Conservation (phyloP, 2,329 filamentous ascomycete species). For the Colletotrichum sp. region DNA sequence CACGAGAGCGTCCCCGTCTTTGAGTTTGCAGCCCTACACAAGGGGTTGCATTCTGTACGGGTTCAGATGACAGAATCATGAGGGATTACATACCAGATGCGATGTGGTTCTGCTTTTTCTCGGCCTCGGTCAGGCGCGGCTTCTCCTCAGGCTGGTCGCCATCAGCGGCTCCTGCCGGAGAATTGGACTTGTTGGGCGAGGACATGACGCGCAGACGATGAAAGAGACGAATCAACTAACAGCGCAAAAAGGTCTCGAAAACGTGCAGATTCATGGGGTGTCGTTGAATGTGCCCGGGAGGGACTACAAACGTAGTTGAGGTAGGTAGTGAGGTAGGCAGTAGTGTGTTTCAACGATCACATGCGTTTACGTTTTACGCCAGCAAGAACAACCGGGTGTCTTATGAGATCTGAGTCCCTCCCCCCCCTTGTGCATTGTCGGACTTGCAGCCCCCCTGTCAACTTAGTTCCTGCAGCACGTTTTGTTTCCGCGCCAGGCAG, state of each 20-base stretch:
- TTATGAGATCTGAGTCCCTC: slow-evolving; percentile 3
- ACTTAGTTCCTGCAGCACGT: slow-evolving; percentile 19
- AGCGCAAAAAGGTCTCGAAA: not conserved
- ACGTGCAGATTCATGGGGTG: not conserved
- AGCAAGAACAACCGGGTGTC: not conserved
- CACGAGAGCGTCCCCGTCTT: not conserved
- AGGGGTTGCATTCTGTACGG: not conserved
- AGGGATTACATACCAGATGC: slow-evolving; percentile 46
- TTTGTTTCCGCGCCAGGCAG: slow-evolving; percentile 11
- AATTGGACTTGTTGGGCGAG: slow-evolving; percentile 20
- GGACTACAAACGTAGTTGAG: not conserved
- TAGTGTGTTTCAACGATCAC: slow-evolving; percentile 15
- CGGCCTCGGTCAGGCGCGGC: slow-evolving; percentile 55
- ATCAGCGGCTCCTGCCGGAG: slow-evolving; percentile 10
- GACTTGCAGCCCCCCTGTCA: slow-evolving; percentile 6
- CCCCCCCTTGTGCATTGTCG: slow-evolving; percentile 1
- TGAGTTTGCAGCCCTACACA: not conserved
- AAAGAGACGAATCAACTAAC: not conserved
- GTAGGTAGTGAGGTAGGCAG: not conserved
- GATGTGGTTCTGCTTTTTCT: slow-evolving; percentile 62
- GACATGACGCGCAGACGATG: slow-evolving; percentile 5
- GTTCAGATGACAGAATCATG: not conserved
- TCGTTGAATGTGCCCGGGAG: not conserved
- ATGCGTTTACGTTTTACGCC: slow-evolving; percentile 3
- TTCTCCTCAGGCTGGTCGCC: slow-evolving; percentile 44